A percentile compares a stretch with the other conserved stretches of the same genome.
These are phyloP conservation scores for Curvularia hawaiiensis DNA, from an alignment of 2,329 filamentous ascomycete genomes.

Conservation along the genomic window DNA sequence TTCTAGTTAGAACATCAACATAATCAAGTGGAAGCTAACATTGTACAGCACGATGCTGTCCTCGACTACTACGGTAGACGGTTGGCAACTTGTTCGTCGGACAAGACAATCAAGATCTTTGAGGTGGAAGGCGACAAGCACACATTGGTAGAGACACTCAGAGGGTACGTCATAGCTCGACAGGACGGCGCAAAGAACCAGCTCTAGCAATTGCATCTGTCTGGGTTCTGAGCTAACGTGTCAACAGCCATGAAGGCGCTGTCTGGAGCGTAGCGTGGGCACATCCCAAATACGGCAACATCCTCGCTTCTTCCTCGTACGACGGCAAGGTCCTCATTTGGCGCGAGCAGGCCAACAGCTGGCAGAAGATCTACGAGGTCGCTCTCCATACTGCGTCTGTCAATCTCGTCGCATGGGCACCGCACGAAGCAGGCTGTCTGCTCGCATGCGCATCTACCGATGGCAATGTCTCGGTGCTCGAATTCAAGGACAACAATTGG, in stretches of 20 bases:
- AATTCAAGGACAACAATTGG: conserved; percentile 96
- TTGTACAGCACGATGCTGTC: conserved; percentile 86
- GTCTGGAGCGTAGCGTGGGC: conserved; percentile 98
- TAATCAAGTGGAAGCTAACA: conserved; percentile 42
- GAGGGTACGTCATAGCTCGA: conserved; percentile 68
- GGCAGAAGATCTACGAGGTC: conserved; percentile 88
- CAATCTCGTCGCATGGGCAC: conserved; percentile 97
- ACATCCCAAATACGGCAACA: conserved; percentile 98
- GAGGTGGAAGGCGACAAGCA: conserved; percentile 95
- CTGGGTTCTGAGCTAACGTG: conserved; percentile 17
- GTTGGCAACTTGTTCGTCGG: conserved; percentile 95
- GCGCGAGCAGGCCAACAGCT: conserved; percentile 73
- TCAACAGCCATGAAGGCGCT: conserved; percentile 85
- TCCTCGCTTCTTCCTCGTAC: conserved; percentile 92
- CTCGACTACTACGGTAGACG: conserved; percentile 98
- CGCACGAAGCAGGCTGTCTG: conserved; percentile 92
- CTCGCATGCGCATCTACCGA: conserved; percentile 94
- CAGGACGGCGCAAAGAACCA: background rate
- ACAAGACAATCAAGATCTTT: conserved; percentile 99
- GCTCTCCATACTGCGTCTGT: conserved; percentile 93
- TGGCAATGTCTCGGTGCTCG: conserved; percentile 89
- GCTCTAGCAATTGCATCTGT: background rate
- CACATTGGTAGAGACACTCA: conserved; percentile 87
- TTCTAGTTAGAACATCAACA: conserved; percentile 16
- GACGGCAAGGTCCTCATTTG: conserved; percentile 99